Percentiles rank a stretch among this genome's conserved stretches.
phyloP scores from a whole-genome alignment of 306 rosid species.

The Rosa persica region DNA sequence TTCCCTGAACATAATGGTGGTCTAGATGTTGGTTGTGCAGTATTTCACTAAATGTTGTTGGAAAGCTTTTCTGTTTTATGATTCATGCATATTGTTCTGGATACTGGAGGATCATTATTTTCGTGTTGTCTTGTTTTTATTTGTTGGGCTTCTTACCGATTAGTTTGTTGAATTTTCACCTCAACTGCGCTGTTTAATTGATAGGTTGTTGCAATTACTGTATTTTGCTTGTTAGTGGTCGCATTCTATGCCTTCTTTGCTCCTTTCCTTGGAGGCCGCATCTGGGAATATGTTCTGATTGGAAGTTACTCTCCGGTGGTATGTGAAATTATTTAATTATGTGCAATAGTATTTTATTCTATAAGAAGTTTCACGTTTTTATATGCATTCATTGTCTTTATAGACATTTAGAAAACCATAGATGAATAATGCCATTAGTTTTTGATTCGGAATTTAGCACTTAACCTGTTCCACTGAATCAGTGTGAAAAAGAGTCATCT shows the following conservation, averaged over 20 bases:
- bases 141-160: not conserved
- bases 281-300: slow-evolving; percentile 70
- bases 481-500: not conserved
- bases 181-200: slow-evolving; percentile 38
- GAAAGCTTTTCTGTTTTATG: not conserved
- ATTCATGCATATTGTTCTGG: not conserved
- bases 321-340: slow-evolving; percentile 29
- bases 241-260: slow-evolving; percentile 94
- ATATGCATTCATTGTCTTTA: not conserved
- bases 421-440: not conserved
- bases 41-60: not conserved
- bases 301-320: slow-evolving; percentile 87
- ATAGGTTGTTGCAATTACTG: slow-evolving; percentile 90
- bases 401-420: not conserved
- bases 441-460: slow-evolving; percentile 5
- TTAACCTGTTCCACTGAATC: not conserved
- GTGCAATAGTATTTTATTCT: not conserved
- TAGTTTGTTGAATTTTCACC: slow-evolving; percentile 16
- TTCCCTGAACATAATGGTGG: not conserved
- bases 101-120: not conserved
- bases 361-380: slow-evolving; percentile 1
- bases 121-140: not conserved
- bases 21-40: not conserved
- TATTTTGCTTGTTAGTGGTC: slow-evolving; percentile 80
- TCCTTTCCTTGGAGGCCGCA: slow-evolving; percentile 84